Base-by-base conservation (phyloP, 177 flowering plant species). In the Vitis hybrid region DNA sequence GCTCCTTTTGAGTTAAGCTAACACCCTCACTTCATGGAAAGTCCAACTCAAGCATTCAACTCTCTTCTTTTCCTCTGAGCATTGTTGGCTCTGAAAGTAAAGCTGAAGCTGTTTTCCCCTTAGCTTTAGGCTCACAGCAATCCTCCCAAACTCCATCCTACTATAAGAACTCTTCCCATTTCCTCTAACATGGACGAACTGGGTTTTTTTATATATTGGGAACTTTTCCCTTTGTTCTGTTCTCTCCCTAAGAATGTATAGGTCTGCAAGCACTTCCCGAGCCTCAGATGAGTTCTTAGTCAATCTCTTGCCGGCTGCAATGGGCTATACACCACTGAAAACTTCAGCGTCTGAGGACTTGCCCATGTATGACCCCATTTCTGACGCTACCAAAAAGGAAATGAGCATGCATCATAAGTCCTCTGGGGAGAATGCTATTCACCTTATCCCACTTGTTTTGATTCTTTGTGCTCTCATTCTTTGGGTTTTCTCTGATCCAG, bases 381-480 rank as follows among this genome's bases (percentile, higher is more conserved):
- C 79, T 48, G 84, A 82, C n/a, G 74, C 34, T 3, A 49, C 75
- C 51, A 88, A 86, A 79, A 88, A 89, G 82, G 92, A 86, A 65
- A 58, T 39, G 2, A 67, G 71, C 54, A 21, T 64, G 12, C 76
- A 65, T 15, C 65, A 26, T 9, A 72, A 67, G 51, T 30, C 72
- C 0, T 9, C 80, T 0, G 81, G 75, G 21, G 87, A 81, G 71
- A 82, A 74, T 56, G 81, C 81, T 1, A 64, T 89, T 72, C 94
- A 91, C 60, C 50, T 89, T 9, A 87, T 91, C 60, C 97, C 97
- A 1, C 62, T 87, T 17, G 65, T 88, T 57, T 65, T 91, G 59
- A 13, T 86, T 70, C 65, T 84, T 12, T 91, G 92, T 75, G 87
- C 60, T 71, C 66, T 88, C 23, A 61, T 83, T 70, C 94, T 89